Evolutionary conservation across 768 basidiomycete species (phyloP).

Genomic region (Boletus bicolor): DNA sequence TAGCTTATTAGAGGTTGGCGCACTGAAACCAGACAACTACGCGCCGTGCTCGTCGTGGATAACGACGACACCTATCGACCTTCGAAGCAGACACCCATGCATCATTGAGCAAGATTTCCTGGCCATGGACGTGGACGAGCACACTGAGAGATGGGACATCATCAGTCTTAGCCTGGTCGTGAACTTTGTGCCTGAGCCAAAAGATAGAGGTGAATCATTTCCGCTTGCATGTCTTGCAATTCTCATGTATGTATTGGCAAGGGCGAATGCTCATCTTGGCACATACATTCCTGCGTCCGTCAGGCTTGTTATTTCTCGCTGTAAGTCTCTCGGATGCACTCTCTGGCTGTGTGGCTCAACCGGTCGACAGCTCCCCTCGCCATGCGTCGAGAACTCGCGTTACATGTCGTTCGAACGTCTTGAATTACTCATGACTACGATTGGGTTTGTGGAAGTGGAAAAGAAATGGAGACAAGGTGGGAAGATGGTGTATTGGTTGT

Average conservation of each 20-base stretch:
- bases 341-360: constrained; percentile 8
- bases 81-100: constrained; percentile 76
- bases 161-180: constrained; percentile 86
- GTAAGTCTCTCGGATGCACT: constrained; percentile 40
- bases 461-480: constrained; percentile 64
- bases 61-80: constrained; percentile 70
- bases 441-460: constrained; percentile 64
- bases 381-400: constrained; percentile 84
- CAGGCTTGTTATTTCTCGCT: constrained; percentile 67
- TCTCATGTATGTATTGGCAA: constrained; percentile 26
- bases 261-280: constrained; percentile 71
- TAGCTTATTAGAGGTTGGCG: constrained; percentile 87
- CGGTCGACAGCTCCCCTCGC: constrained; percentile 66
- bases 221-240: background rate
- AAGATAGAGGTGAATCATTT: constrained; percentile 60
- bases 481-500: constrained; percentile 89
- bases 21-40: constrained; percentile 83
- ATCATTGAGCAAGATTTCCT: constrained; percentile 89
- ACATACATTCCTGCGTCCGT: constrained; percentile 49
- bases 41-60: constrained; percentile 67
- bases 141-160: constrained; percentile 64
- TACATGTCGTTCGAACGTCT: constrained; percentile 68
- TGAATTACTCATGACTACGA: constrained; percentile 47
- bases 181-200: constrained; percentile 79
- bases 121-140: constrained; percentile 47